Evolutionary conservation across 2,329 filamentous ascomycete genomes (phyloP), one percentile per base, ranked within the genome.

Genomic region (Trichoderma brevicompactum): DNA sequence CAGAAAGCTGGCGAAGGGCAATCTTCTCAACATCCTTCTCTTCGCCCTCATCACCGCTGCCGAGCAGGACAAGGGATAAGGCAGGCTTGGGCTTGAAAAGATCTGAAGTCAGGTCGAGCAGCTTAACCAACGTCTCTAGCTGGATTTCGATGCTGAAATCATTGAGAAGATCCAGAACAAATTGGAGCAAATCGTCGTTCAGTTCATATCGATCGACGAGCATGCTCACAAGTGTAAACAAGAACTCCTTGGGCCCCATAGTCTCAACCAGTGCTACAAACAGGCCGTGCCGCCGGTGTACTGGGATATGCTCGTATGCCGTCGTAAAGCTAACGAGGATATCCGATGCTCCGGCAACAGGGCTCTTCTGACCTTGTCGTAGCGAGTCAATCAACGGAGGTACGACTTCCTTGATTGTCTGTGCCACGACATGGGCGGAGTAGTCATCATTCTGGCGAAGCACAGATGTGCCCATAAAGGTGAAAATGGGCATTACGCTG

Each of bases 401-500:
- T 36, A 99, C 92, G 23, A 99, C 94, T 71, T 94, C 91, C 68
- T 93, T 92, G 71, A 99, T 94, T 1, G 95, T 98, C 80, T 92
- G 93, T 72, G 96, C 92, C 65, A 97, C 94, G 38, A 99, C 94
- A 75, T 97, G 92, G 12, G 94, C 93, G 23, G 95, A 98, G 79
- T 97, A 98, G 71, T 98, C 94, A 72, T 99, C 96, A 71, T 92
- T 92, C 79, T 97, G 94, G 55, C 92, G 89, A 56, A 99, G 84
- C 19, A 97, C 89, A 3, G 92, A 97, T 49, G 90, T 91, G 48
- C 94, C 93, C 89, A 98, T 97, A 75, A 98, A 97, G 0, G 95
- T 98, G 79, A 99, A 99, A 60, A 99, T 94, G 12, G 95, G 95
- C 95, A 99, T 99, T 62, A 99, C 92, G 71, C 93, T 97, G 78